phyloP scores from a whole-genome alignment of 179 eudicot species.

The Beta corolliflora region DNA sequence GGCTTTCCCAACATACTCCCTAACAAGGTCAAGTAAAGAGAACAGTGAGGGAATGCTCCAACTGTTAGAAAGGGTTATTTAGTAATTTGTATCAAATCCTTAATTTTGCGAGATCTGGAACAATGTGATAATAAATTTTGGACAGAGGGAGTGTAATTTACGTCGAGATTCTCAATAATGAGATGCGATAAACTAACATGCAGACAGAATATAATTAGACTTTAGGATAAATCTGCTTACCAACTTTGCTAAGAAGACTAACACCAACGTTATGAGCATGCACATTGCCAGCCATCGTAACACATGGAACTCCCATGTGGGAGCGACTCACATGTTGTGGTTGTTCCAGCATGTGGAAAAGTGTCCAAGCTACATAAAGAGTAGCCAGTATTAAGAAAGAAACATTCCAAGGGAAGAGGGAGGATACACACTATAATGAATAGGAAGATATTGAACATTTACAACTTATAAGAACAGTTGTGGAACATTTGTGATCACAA shows the following conservation, averaged over 20 bases:
- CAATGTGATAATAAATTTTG: too few species aligned
- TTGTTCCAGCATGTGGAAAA: conserved; percentile 99
- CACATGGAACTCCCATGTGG: conserved; percentile 99
- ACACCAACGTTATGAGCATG: conserved; percentile 99
- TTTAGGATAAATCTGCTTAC: conserved; percentile 42
- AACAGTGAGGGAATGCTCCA: too few species aligned
- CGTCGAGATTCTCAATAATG: not conserved
- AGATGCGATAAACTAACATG: not conserved
- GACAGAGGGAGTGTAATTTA: too few species aligned
- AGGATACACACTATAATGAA: not conserved
- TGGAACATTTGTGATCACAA: not conserved
- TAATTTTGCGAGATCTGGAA: too few species aligned
- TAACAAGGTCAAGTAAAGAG: too few species aligned
- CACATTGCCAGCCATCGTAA: conserved; percentile 90
- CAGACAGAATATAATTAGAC: not conserved
- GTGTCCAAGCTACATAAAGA: conserved; percentile 82
- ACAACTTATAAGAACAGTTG: not conserved
- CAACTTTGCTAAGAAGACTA: conserved; percentile 86
- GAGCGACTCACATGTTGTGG: conserved; percentile 95
- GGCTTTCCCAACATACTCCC: too few species aligned
- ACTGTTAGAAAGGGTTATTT: too few species aligned
- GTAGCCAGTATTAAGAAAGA: conserved; percentile 2
- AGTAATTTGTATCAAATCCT: too few species aligned
- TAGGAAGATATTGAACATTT: not conserved
- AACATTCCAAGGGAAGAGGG: not conserved